Conservation (phyloP, 75 land plant genomes). For the Picea glauca region DNA sequence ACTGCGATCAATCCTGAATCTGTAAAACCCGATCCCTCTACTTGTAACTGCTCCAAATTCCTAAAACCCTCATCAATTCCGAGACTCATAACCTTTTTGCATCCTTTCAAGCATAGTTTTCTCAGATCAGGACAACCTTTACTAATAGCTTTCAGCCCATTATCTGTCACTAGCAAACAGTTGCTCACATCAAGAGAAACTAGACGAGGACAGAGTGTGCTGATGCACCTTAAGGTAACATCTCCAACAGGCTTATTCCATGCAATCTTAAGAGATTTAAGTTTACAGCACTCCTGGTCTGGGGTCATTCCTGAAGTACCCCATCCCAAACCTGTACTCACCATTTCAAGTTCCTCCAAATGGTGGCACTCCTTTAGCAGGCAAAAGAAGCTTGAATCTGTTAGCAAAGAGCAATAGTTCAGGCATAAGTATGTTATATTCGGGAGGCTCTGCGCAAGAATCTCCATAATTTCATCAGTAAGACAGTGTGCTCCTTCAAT, state of each 20-base stretch:
- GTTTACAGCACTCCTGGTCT: constrained; percentile 2
- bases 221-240: constrained; percentile 12
- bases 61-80: constrained; percentile 6
- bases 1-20: constrained; percentile 24
- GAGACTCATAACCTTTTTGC: constrained; percentile 15
- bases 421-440: constrained; percentile 22
- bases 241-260: constrained; percentile 20
- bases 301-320: background rate
- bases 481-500: constrained; percentile 25
- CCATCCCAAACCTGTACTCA: constrained; percentile 25
- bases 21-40: constrained; percentile 10
- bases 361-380: constrained; percentile 15
- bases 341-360: constrained; percentile 29
- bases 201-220: constrained; percentile 22
- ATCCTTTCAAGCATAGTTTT: constrained; percentile 20
- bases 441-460: constrained; percentile 12
- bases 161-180: constrained; percentile 20
- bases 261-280: constrained; percentile 17
- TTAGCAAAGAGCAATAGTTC: constrained; percentile 22
- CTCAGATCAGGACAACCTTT: constrained; percentile 18
- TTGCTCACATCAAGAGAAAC: constrained; percentile 20
- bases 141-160: constrained; percentile 22
- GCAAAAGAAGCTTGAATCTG: constrained; percentile 27
- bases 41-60: constrained; percentile 25
- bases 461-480: constrained; percentile 15